These are phyloP conservation scores for Filosporella fistucella DNA, from an alignment of 495 filamentous ascomycete genomes.

Conservation along the genomic window DNA sequence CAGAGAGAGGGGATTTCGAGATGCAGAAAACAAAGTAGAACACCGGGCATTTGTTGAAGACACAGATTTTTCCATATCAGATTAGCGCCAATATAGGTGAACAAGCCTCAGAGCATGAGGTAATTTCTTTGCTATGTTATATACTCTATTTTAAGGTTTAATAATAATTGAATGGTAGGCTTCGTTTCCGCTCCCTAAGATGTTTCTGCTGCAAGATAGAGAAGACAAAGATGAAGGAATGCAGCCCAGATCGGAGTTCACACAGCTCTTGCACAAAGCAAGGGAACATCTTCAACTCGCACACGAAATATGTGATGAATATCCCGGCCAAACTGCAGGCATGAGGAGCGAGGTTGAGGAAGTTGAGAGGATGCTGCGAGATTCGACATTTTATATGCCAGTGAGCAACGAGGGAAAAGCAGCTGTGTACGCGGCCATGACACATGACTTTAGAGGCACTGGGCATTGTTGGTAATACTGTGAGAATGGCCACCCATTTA, in stretches of 20 bases:
- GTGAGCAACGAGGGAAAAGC: conserved; percentile 43
- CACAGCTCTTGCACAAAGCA: conserved; percentile 12
- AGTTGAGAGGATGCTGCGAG: conserved; percentile 30
- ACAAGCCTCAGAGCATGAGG: too few species aligned
- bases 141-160: too few species aligned
- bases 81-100: too few species aligned
- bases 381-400: conserved; percentile 34
- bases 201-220: too few species aligned
- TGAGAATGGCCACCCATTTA: conserved; percentile 65
- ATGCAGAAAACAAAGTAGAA: conserved; percentile 7
- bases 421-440: conserved; percentile 40
- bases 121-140: too few species aligned
- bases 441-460: conserved; percentile 36
- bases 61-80: conserved; percentile 8
- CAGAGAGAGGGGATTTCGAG: conserved; percentile 12
- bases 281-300: conserved; percentile 12
- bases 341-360: conserved; percentile 27
- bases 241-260: conserved; percentile 6
- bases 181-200: too few species aligned
- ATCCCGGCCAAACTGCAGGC: conserved; percentile 22
- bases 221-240: too few species aligned
- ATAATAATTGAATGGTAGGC: too few species aligned
- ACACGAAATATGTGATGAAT: conserved; percentile 10
- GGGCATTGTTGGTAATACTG: conserved; percentile 70
- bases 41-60: background rate